Evolutionary conservation across 805 yeast genomes (phyloP).

Genomic region (Yamadazyma ubonensis): DNA sequence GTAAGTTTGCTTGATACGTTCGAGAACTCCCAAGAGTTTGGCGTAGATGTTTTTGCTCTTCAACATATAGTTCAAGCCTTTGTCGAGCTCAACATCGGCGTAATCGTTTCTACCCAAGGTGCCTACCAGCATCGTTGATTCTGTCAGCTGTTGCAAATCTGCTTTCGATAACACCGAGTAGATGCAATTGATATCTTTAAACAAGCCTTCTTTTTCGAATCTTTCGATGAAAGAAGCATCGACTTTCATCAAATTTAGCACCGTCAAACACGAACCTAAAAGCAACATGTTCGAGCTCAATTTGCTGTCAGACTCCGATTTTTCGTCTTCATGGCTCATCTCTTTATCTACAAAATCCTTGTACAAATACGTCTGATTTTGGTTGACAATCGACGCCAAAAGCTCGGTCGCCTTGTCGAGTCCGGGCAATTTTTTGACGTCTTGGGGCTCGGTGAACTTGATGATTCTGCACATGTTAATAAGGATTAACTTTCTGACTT

Average conservation of each 20-base stretch:
- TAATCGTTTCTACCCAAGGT: no score
- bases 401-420: conserved; percentile 44
- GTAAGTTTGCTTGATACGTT: conserved; percentile 29
- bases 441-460: conserved; percentile 34
- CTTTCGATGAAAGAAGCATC: conserved; percentile 35
- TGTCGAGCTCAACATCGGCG: conserved; percentile 31
- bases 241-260: conserved; percentile 12
- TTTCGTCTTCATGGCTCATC: no score
- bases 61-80: conserved; percentile 23
- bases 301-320: no score
- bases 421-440: conserved; percentile 29
- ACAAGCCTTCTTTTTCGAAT: conserved; percentile 73
- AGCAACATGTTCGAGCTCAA: conserved; percentile 42
- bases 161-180: no score
- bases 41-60: conserved; percentile 17
- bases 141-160: no score
- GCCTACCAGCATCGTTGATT: no score
- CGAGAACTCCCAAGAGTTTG: conserved; percentile 17
- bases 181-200: conserved; percentile 55
- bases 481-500: conserved; percentile 56
- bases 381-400: conserved; percentile 62
- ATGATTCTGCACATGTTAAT: conserved; percentile 54
- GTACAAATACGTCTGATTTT: conserved; percentile 36
- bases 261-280: conserved; percentile 39
- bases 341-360: conserved; percentile 17